These are phyloP conservation scores for Astragalus glycyphyllos DNA, from an alignment of 306 rosid species.

Conservation along the genomic window DNA sequence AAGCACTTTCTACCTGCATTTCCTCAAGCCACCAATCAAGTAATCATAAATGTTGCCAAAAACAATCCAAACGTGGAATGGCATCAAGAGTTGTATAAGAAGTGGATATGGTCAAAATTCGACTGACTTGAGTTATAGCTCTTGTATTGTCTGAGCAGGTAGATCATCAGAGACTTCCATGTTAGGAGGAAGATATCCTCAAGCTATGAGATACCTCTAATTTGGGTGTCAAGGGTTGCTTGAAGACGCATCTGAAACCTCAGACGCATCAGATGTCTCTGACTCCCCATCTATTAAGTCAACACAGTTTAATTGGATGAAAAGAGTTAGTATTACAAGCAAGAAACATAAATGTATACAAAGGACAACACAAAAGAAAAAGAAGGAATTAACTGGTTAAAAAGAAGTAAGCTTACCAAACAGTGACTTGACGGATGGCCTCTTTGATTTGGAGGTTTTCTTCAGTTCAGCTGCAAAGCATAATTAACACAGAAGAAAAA, in stretches of 20 bases:
- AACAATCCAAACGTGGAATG: constrained; percentile 40
- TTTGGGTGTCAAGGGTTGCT: constrained; percentile 53
- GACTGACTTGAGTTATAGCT: constrained; percentile 35
- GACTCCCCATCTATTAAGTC: constrained; percentile 59
- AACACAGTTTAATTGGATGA: constrained; percentile 38
- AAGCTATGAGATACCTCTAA: constrained; percentile 48
- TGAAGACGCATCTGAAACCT: constrained; percentile 44
- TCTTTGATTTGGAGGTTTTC: constrained; percentile 69
- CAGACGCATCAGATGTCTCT: constrained; percentile 57
- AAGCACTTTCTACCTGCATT: constrained; percentile 29
- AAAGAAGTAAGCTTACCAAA: constrained; percentile 62
- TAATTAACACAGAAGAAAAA: constrained; percentile 14
- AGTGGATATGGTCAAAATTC: constrained; percentile 30
- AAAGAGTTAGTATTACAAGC: not conserved
- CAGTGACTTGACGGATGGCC: constrained; percentile 81
- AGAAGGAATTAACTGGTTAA: not conserved
- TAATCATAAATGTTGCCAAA: constrained; percentile 32
- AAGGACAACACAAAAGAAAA: not conserved
- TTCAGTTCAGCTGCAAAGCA: constrained; percentile 72
- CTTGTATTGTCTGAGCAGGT: constrained; percentile 11
- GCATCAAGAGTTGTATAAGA: constrained; percentile 30
- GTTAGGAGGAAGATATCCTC: constrained; percentile 49
- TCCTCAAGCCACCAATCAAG: constrained; percentile 20
- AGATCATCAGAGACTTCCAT: constrained; percentile 12
- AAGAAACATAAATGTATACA: not conserved